phyloP scores from a whole-genome alignment of 345 rosid genomes.

The Citrus australasica region DNA sequence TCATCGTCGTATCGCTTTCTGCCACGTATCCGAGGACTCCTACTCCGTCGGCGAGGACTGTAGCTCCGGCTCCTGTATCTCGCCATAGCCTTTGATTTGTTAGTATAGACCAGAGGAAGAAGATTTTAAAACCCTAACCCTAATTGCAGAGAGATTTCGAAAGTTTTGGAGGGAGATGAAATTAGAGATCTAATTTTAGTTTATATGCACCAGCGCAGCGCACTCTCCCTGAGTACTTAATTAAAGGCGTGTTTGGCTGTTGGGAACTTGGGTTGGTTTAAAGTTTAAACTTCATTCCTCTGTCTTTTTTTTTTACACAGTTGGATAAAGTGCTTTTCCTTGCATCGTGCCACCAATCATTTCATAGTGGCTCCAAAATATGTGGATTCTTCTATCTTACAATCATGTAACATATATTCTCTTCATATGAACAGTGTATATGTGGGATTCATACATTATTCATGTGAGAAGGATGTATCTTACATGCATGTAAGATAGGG shows the following conservation, averaged over 20 bases:
- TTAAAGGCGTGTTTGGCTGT: not conserved
- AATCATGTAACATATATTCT: too few species aligned
- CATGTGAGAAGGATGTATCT: too few species aligned
- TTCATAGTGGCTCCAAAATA: not conserved
- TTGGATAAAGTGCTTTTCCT: not conserved
- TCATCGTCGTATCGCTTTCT: constrained; percentile 61
- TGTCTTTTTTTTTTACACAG: not conserved
- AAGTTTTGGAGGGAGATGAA: constrained; percentile 29
- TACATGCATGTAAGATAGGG: too few species aligned
- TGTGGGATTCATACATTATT: too few species aligned
- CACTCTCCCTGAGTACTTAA: not conserved
- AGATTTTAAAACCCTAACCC: constrained; percentile 31
- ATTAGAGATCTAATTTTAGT: not conserved
- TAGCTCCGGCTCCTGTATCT: constrained; percentile 71
- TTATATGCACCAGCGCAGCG: not conserved
- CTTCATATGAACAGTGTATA: too few species aligned
- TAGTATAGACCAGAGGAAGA: not conserved
- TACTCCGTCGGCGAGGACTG: constrained; percentile 75
- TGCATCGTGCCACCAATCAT: not conserved
- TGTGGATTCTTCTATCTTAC: too few species aligned
- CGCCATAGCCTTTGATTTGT: constrained; percentile 35
- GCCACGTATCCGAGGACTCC: constrained; percentile 55
- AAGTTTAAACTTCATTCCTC: not conserved
- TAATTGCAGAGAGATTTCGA: constrained; percentile 12
- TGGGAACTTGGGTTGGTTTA: not conserved